These are phyloP conservation scores for Penicillium silybi DNA, from an alignment of 495 filamentous ascomycete genomes.

Conservation along the genomic window DNA sequence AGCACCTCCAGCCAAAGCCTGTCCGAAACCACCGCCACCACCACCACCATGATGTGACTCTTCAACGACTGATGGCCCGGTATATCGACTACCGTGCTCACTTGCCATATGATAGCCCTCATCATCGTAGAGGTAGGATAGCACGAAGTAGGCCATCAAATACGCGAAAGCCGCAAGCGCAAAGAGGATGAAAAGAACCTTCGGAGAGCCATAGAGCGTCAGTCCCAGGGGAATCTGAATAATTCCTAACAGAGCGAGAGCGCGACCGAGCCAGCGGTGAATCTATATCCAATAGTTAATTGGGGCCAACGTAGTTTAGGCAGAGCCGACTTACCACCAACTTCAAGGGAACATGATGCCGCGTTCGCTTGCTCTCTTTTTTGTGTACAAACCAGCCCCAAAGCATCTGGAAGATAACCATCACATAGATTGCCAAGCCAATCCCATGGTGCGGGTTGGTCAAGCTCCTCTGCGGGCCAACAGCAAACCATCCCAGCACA, in stretches of 20 bases:
- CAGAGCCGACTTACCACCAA: conserved; percentile 54
- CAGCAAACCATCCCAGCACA: conserved; percentile 29
- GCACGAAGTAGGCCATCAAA: conserved; percentile 65
- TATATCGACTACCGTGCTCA: conserved; percentile 54
- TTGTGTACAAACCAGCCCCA: conserved; percentile 70
- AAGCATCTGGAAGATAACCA: conserved; percentile 75
- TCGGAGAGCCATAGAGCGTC: conserved; percentile 88
- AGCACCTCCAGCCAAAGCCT: conserved; percentile 46
- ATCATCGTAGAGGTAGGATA: conserved; percentile 60
- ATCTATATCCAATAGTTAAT: conserved; percentile 34
- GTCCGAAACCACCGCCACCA: conserved; percentile 26
- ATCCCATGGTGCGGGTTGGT: conserved; percentile 96
- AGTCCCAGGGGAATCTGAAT: conserved; percentile 86
- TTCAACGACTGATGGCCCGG: conserved; percentile 33
- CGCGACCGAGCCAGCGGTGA: conserved; percentile 84
- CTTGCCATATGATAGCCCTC: conserved; percentile 44
- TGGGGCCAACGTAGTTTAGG: not conserved
- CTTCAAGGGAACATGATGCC: conserved; percentile 58
- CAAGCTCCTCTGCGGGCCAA: conserved; percentile 58
- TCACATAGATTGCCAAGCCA: conserved; percentile 81
- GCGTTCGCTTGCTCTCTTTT: conserved; percentile 56
- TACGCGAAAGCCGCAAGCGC: conserved; percentile 66
- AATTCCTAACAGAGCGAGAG: conserved; percentile 72
- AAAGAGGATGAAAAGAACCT: conserved; percentile 78
- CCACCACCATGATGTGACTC: conserved; percentile 28